Percentiles rank a stretch among this genome's conserved stretches.
phyloP scores from a whole-genome alignment of 2,329 filamentous ascomycete genomes.

The Cladorrhinum sp. region DNA sequence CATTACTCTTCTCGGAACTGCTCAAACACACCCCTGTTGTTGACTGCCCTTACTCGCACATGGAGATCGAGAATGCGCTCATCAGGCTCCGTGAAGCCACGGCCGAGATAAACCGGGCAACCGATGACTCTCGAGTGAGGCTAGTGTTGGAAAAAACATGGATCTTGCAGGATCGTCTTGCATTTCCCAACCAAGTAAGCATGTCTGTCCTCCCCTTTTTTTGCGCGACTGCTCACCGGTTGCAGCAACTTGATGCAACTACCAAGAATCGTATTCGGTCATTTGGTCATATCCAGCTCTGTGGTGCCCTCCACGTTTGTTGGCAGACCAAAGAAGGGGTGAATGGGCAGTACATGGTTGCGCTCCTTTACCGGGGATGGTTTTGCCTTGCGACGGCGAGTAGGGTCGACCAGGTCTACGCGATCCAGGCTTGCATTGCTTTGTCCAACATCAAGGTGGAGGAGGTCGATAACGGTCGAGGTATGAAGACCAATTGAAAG shows the following conservation, averaged over 20 bases:
- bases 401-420: constrained; percentile 65
- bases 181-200: constrained; percentile 67
- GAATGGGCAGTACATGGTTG: constrained; percentile 78
- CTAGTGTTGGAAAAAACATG: constrained; percentile 76
- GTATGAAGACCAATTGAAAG: constrained; percentile 40
- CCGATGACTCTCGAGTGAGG: constrained; percentile 68
- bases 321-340: constrained; percentile 70
- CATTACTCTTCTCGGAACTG: constrained; percentile 79
- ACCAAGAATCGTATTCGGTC: constrained; percentile 68
- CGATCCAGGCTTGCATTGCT: constrained; percentile 70
- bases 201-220: not conserved
- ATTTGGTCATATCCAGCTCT: constrained; percentile 76
- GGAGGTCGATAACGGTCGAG: constrained; percentile 71
- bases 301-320: constrained; percentile 77
- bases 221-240: constrained; percentile 23
- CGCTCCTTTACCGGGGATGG: constrained; percentile 76
- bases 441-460: constrained; percentile 65
- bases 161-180: constrained; percentile 76
- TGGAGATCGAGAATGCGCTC: constrained; percentile 72
- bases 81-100: constrained; percentile 71
- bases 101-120: constrained; percentile 78
- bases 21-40: constrained; percentile 77
- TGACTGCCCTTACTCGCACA: constrained; percentile 80
- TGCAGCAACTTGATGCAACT: constrained; percentile 47
- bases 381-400: constrained; percentile 70